These are phyloP conservation scores for Quercus lobata DNA, from an alignment of 331 rosid species.

Conservation along the genomic window DNA sequence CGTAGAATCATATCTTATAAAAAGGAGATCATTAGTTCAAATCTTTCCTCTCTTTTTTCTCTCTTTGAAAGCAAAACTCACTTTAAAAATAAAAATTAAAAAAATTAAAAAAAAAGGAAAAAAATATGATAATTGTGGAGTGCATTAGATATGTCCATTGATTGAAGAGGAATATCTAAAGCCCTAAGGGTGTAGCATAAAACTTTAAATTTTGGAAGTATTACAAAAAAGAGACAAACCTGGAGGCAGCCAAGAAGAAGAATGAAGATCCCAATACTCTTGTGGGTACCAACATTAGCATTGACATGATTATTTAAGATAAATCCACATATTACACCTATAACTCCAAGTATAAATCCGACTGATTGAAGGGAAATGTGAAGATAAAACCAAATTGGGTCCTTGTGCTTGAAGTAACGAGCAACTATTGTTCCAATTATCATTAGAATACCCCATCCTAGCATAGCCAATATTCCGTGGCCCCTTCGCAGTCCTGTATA, in stretches of 20 bases:
- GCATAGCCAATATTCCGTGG: constrained; percentile 63
- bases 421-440: constrained; percentile 68
- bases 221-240: constrained; percentile 31
- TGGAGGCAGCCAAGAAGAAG: constrained; percentile 60
- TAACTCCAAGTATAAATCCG: constrained; percentile 51
- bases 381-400: constrained; percentile 64
- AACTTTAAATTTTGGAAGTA: background rate
- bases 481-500: constrained; percentile 39
- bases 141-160: no score
- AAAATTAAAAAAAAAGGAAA: no score
- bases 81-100: no score
- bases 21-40: no score
- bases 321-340: constrained; percentile 54
- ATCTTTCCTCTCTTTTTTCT: no score
- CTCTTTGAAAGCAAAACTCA: no score
- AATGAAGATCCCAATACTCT: constrained; percentile 56
- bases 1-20: background rate
- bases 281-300: constrained; percentile 44
- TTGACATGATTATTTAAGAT: constrained; percentile 33
- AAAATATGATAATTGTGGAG: no score
- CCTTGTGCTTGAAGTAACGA: constrained; percentile 51
- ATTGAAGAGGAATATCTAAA: no score
- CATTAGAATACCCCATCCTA: constrained; percentile 73
- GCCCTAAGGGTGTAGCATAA: no score
- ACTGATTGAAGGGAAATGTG: constrained; percentile 48